Evolutionary conservation across 441 rosid species (phyloP), one percentile per base, ranked within the genome.

Genomic region (Eruca vesicaria): DNA sequence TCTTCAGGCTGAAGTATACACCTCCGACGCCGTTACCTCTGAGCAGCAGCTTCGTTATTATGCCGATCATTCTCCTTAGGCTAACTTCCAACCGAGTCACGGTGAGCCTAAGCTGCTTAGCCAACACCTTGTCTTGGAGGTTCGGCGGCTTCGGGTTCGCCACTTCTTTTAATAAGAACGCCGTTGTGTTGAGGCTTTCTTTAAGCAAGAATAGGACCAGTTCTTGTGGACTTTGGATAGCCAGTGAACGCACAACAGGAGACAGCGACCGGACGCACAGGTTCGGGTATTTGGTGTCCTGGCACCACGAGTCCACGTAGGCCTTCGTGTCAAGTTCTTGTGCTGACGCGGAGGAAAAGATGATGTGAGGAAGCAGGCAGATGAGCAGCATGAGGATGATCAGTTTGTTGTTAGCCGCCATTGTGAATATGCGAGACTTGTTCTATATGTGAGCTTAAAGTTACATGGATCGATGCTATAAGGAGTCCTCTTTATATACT

Each of bases 1-100:
- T 78, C 72, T 91, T 85, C 7, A 91, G 79, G 72, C 86, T 93
- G 66, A 82, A 81, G 97, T n/a, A n/a, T n/a, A n/a, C n/a, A n/a
- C n/a, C n/a, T n/a, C n/a, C n/a, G n/a, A n/a, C n/a, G n/a, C n/a
- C n/a, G n/a, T n/a, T n/a, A n/a, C n/a, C n/a, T n/a, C n/a, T n/a
- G n/a, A n/a, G n/a, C n/a, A n/a, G n/a, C n/a, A n/a, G n/a, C n/a
- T n/a, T n/a, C n/a, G n/a, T n/a, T n/a, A n/a, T n/a, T n/a, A n/a
- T n/a, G n/a, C n/a, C n/a, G n/a, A n/a, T n/a, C n/a, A n/a, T n/a
- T n/a, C n/a, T n/a, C n/a, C n/a, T n/a, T n/a, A n/a, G n/a, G n/a
- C n/a, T n/a, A n/a, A n/a, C n/a, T n/a, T n/a, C n/a, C 31, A 28
- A 28, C 31, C 2, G 93, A 57, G 62, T 78, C 19, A 91, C 84